Evolutionary conservation across 2,329 filamentous ascomycete genomes (phyloP), one percentile per base, ranked within the genome.

Genomic region (Penicillium sp.): DNA sequence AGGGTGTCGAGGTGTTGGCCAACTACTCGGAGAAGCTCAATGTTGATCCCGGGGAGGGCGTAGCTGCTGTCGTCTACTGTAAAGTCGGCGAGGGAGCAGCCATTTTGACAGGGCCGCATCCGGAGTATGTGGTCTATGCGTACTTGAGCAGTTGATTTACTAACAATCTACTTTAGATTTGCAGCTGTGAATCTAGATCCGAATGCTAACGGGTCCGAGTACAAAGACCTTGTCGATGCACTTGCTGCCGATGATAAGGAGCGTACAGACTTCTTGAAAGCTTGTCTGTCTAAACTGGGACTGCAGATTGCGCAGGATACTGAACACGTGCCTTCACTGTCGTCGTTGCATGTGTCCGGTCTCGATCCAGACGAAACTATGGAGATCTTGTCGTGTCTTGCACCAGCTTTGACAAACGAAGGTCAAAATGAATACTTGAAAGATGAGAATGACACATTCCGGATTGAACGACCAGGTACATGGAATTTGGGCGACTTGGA

Each of bases 101-200:
- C 1, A 70, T 97, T 5, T 69, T 98, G 14, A 94, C 87, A 0
- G 89, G 90, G 0, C 87, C 89, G 31, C 93, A 98, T 75, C 91
- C 91, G 42, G 93, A 98, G 87, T 94, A 74, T 65, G 79, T 71
- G 32, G 45, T 40, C 11, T 4, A 6, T 50, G 42, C 9, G 20
- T 27, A 14, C 31, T 41, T 40, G 34, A 27, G 51, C 37, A 29
- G 46, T 48, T 44, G 10, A 28, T 35, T 42, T 16, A 52, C 56
- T 50, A 40, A 53, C 46, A 42, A 16, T 29, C 6, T 64, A 52
- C 64, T 53, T 8, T 56, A 95, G 89, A 65, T 97, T 97, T 64
- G 84, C 89, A 3, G 80, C 87, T 1, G 79, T 75, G 36, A 95
- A 95, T 60, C 77, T 97, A 6, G 77, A 83, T 51, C 80, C 77